Evolutionary conservation across 495 filamentous ascomycete genomes (phyloP).

Genomic region (Pseudotulostoma volvatum): DNA sequence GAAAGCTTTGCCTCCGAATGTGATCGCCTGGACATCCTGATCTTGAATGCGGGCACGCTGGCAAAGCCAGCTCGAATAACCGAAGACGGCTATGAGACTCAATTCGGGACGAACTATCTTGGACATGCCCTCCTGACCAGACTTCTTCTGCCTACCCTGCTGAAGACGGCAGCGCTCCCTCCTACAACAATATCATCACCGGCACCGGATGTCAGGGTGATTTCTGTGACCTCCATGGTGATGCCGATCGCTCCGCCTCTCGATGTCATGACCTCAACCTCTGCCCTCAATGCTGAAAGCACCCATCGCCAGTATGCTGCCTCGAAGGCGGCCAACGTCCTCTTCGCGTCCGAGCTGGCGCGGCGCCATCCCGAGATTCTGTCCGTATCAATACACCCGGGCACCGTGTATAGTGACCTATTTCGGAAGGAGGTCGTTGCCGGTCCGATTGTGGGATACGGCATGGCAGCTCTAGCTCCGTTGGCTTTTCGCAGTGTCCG

Average conservation of each 20-base stretch:
- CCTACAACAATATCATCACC: neutral
- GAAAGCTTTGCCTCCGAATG: slow-evolving; percentile 28
- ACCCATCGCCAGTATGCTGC: slow-evolving; percentile 42
- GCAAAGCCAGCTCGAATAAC: slow-evolving; percentile 29
- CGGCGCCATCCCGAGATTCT: slow-evolving; percentile 38
- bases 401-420: slow-evolving; percentile 41
- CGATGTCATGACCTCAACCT: slow-evolving; percentile 29
- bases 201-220: slow-evolving; percentile 11
- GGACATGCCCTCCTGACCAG: slow-evolving; percentile 50
- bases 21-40: slow-evolving; percentile 42
- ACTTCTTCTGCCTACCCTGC: slow-evolving; percentile 43
- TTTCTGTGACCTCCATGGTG: slow-evolving; percentile 18
- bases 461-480: slow-evolving; percentile 7
- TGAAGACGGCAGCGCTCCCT: slow-evolving; percentile 24
- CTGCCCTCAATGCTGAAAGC: slow-evolving; percentile 11
- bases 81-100: slow-evolving; percentile 50
- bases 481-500: slow-evolving; percentile 19
- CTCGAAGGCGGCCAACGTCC: slow-evolving; percentile 55
- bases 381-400: slow-evolving; percentile 48
- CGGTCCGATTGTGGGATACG: slow-evolving; percentile 14
- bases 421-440: slow-evolving; percentile 17
- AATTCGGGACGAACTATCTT: slow-evolving; percentile 59
- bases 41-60: slow-evolving; percentile 61
- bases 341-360: slow-evolving; percentile 44
- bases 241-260: slow-evolving; percentile 27